Evolutionary conservation across 2,329 filamentous ascomycete genomes (phyloP).

Genomic region (Aureobasidium sp.): DNA sequence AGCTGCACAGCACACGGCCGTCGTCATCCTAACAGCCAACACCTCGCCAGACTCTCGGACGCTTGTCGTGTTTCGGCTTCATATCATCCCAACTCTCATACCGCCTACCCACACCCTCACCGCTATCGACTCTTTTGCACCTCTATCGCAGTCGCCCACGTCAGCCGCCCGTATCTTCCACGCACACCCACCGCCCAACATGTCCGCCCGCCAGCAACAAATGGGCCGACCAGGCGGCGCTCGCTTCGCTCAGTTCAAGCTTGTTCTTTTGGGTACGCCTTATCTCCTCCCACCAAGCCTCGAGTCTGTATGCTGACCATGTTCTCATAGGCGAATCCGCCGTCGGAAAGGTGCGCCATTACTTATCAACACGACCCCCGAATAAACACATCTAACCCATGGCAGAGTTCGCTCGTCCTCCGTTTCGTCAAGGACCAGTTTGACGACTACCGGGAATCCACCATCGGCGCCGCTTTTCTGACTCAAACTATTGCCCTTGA

Average conservation of each 20-base stretch:
- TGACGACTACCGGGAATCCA: constrained; percentile 95
- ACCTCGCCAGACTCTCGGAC: neutral
- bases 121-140: neutral
- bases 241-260: constrained; percentile 98
- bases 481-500: constrained; percentile 98
- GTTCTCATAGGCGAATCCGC: constrained; percentile 78
- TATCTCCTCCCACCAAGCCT: neutral
- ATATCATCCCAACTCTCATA: neutral
- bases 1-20: neutral
- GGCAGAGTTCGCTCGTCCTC: constrained; percentile 88
- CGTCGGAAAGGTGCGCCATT: constrained; percentile 62
- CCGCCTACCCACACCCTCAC: neutral
- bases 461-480: constrained; percentile 95
- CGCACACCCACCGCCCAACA: constrained; percentile 31
- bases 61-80: neutral
- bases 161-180: neutral
- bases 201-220: constrained; percentile 81
- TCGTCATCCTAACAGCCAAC: constrained; percentile 3
- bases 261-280: constrained; percentile 81
- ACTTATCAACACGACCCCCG: neutral
- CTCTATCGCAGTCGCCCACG: neutral
- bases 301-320: neutral
- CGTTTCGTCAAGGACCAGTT: constrained; percentile 99
- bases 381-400: constrained; percentile 19
- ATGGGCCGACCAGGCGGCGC: constrained; percentile 52